These are phyloP conservation scores for Avena atlantica DNA, from an alignment of 176 grass and related monocot species.

Conservation along the genomic window DNA sequence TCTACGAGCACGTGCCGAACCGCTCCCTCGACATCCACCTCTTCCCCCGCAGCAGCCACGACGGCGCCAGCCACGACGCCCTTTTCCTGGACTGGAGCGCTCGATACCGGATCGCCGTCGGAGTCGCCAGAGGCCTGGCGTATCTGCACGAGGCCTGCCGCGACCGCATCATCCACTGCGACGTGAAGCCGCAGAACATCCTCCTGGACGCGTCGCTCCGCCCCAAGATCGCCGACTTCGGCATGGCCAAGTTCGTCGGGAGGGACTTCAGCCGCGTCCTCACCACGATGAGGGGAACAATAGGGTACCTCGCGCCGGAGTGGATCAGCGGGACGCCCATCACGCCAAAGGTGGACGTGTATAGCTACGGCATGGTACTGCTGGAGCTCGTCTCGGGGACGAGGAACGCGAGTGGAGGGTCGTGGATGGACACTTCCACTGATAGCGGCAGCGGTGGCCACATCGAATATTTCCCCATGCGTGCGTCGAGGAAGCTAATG, in stretches of 20 bases:
- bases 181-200: conserved; percentile 69
- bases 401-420: conserved; percentile 32
- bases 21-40: conserved; percentile 54
- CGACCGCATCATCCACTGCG: conserved; percentile 60
- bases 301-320: conserved; percentile 60
- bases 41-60: not conserved
- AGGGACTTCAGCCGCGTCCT: conserved; percentile 53
- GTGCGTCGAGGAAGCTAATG: conserved; percentile 33
- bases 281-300: conserved; percentile 56
- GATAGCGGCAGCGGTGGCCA: not conserved
- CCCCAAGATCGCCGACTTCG: conserved; percentile 55
- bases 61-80: not conserved
- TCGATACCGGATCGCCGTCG: conserved; percentile 43
- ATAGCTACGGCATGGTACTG: conserved; percentile 65
- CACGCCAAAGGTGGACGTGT: conserved; percentile 56
- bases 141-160: conserved; percentile 60
- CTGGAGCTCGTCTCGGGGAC: conserved; percentile 47
- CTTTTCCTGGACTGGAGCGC: conserved; percentile 41
- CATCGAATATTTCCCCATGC: conserved; percentile 17
- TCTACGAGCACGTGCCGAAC: conserved; percentile 57
- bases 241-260: conserved; percentile 54
- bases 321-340: conserved; percentile 45
- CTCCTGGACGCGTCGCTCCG: conserved; percentile 42
- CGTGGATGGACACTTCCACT: not conserved
- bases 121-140: conserved; percentile 39